Evolutionary conservation across 441 rosid species (phyloP).

Genomic region (Dalechampia spathulata): DNA sequence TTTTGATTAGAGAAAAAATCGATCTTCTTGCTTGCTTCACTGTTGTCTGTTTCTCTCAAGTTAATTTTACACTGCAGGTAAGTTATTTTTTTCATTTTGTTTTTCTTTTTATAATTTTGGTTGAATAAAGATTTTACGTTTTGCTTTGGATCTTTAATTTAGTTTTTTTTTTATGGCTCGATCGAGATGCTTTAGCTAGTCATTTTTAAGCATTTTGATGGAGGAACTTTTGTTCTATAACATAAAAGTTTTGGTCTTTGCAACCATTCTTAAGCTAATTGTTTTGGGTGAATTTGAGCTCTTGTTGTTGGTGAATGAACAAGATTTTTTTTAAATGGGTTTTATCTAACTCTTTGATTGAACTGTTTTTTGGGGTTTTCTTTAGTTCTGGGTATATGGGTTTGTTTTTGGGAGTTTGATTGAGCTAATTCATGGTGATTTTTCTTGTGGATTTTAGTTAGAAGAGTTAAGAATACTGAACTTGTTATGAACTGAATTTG

Average conservation of each 20-base stretch:
- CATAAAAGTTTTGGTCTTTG: slow-evolving; percentile 8
- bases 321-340: neutral
- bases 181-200: slow-evolving; percentile 29
- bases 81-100: slow-evolving; percentile 12
- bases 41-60: slow-evolving; percentile 12
- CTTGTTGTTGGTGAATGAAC: neutral
- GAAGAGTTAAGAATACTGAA: neutral
- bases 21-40: neutral
- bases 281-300: slow-evolving; percentile 15
- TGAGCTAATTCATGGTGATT: slow-evolving; percentile 23
- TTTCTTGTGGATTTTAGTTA: slow-evolving; percentile 10
- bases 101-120: neutral
- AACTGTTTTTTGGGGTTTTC: slow-evolving; percentile 1
- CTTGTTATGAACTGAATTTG: slow-evolving; percentile 8
- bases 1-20: neutral
- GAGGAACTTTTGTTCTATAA: slow-evolving; percentile 7
- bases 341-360: slow-evolving; percentile 8
- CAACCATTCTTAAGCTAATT: neutral
- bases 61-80: slow-evolving; percentile 32
- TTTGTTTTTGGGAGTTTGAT: slow-evolving; percentile 16
- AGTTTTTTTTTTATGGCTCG: slow-evolving; percentile 26
- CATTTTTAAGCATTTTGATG: slow-evolving; percentile 3
- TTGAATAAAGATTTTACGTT: slow-evolving; percentile 11
- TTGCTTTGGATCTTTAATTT: slow-evolving; percentile 31
- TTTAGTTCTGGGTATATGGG: slow-evolving; percentile 17